Evolutionary conservation across 352 stramenopile genomes (phyloP).

Genomic region (Globisporangium carolinianum): DNA sequence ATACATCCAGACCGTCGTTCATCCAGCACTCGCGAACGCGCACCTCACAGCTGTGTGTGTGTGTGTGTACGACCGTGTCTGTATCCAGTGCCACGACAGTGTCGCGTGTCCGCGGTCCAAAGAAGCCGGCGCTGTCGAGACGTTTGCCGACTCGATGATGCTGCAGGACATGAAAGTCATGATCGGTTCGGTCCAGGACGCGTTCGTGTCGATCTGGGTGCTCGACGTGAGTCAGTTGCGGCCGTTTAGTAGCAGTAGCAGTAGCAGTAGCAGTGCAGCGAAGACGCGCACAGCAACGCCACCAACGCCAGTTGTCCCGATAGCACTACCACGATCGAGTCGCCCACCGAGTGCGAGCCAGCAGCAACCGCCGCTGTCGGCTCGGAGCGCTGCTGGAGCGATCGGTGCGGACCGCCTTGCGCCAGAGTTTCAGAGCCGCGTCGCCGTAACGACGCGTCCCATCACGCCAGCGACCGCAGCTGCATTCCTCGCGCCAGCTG

Average conservation of each 20-base stretch:
- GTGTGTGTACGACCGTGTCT: no score
- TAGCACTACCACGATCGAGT: background rate
- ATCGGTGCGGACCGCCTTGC: constrained; percentile 8
- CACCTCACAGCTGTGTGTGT: no score
- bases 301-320: constrained; percentile 4
- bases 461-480: constrained; percentile 16
- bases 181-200: constrained; percentile 71
- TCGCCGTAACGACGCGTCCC: constrained; percentile 17
- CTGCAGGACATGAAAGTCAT: constrained; percentile 81
- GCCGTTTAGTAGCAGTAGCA: constrained; percentile 38
- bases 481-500: constrained; percentile 5
- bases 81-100: constrained; percentile 56
- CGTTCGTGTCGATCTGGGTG: constrained; percentile 77
- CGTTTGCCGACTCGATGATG: constrained; percentile 67
- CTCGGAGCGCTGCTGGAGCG: background rate
- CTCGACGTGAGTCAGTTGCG: constrained; percentile 67
- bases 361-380: constrained; percentile 3
- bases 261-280: constrained; percentile 2
- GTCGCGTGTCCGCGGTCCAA: constrained; percentile 51
- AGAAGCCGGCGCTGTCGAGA: constrained; percentile 41
- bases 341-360: constrained; percentile 1
- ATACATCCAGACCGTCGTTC: no score
- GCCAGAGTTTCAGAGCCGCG: constrained; percentile 10
- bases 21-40: background rate
- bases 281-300: constrained; percentile 13